Percentiles rank a stretch among this genome's conserved stretches.
phyloP scores from a whole-genome alignment of 208 protist species.

The Sergeia podlipaevii region DNA sequence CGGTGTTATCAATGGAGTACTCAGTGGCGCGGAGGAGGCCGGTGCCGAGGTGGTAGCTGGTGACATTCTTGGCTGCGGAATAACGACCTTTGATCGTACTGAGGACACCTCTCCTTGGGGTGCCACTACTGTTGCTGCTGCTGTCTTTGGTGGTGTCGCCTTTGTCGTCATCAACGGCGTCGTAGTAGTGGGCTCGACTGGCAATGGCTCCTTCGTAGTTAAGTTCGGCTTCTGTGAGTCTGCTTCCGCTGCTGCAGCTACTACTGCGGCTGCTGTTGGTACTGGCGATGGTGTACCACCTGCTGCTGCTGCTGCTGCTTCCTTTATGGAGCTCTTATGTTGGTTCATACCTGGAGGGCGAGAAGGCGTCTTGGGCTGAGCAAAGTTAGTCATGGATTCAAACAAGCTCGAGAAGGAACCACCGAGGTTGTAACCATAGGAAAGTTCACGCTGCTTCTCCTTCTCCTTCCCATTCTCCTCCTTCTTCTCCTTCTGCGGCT shows the following conservation, averaged over 20 bases:
- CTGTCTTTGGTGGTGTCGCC: background rate
- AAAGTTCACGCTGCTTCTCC: too few species aligned
- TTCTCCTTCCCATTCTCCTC: too few species aligned
- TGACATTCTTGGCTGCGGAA: background rate
- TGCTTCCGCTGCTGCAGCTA: background rate
- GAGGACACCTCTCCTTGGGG: background rate
- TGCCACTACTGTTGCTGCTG: background rate
- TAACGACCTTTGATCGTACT: slow-evolving; percentile 2
- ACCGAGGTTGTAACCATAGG: too few species aligned
- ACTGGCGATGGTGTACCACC: too few species aligned
- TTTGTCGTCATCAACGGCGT: background rate
- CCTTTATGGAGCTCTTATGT: too few species aligned
- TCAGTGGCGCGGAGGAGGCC: background rate
- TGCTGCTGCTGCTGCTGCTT: too few species aligned
- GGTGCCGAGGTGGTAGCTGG: background rate
- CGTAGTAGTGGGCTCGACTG: background rate
- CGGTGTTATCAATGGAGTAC: background rate
- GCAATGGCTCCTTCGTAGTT: background rate
- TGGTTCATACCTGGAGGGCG: too few species aligned
- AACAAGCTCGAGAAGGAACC: too few species aligned
- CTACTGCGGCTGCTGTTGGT: background rate
- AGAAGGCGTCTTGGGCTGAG: too few species aligned
- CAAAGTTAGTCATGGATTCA: too few species aligned
- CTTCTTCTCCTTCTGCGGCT: too few species aligned
- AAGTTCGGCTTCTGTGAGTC: background rate